A percentile compares a stretch with the other conserved stretches of the same genome.
These are phyloP conservation scores for Diddensiella santjacobensis DNA, from an alignment of 805 yeast species.

Conservation along the genomic window DNA sequence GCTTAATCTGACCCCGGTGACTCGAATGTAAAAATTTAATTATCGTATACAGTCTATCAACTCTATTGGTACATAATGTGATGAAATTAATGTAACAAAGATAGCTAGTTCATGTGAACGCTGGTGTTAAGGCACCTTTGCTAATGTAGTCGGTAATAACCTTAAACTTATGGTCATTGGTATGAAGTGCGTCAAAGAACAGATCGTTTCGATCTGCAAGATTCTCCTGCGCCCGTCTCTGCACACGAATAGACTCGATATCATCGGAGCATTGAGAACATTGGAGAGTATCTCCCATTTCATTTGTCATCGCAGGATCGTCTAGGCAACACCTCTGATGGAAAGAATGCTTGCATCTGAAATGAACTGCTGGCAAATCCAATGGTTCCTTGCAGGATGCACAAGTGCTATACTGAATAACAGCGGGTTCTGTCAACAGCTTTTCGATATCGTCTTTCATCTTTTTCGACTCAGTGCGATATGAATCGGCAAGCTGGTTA, in stretches of 20 bases:
- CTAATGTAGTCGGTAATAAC: conserved; percentile 80
- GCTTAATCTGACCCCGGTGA: conserved; percentile 95
- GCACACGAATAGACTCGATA: conserved; percentile 57
- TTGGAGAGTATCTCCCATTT: conserved; percentile 28
- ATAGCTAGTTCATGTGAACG: not conserved
- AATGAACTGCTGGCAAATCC: conserved; percentile 78
- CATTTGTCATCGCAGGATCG: conserved; percentile 21
- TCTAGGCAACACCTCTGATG: conserved; percentile 63
- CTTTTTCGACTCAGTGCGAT: conserved; percentile 60
- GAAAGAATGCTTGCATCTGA: conserved; percentile 80
- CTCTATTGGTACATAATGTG: not conserved
- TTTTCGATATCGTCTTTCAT: conserved; percentile 52
- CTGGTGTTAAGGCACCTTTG: conserved; percentile 55
- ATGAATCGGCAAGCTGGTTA: conserved; percentile 59
- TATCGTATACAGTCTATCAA: no score
- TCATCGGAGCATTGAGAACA: conserved; percentile 82
- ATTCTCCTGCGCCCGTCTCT: conserved; percentile 57
- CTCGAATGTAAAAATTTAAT: conserved; percentile 67
- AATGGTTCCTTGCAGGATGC: conserved; percentile 59
- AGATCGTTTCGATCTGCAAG: conserved; percentile 59
- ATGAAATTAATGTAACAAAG: not conserved
- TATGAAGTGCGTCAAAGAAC: conserved; percentile 53
- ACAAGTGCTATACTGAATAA: conserved; percentile 62
- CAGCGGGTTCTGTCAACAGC: conserved; percentile 44
- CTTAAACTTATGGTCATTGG: conserved; percentile 59